Percentiles rank a stretch among this genome's conserved stretches.
Conservation (phyloP, 495 filamentous ascomycete genomes). For the Thermothielavioides terrestris region DNA sequence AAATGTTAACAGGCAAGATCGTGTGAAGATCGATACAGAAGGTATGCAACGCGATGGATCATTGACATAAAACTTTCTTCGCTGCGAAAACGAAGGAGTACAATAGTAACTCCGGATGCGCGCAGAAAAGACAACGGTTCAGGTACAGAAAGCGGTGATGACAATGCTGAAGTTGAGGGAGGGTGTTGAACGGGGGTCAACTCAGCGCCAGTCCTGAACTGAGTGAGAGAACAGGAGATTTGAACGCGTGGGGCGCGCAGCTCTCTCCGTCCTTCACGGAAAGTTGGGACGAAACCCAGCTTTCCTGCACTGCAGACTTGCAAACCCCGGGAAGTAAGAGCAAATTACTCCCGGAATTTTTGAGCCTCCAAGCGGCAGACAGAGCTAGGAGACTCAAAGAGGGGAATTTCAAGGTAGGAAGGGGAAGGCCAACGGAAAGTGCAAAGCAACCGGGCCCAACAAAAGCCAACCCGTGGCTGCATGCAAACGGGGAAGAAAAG, state of each 20-base stretch:
- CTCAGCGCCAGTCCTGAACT: not conserved
- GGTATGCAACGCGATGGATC: not conserved
- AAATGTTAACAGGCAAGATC: constrained; percentile 13
- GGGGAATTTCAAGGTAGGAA: not conserved
- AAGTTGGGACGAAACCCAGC: too few relatives aligned
- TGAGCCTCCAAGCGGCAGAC: not conserved
- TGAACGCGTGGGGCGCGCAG: not conserved
- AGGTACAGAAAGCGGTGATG: not conserved
- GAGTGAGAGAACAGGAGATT: not conserved
- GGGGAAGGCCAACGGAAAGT: not conserved
- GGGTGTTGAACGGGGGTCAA: not conserved
- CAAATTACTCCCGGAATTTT: not conserved
- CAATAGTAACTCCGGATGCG: not conserved
- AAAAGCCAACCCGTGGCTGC: not conserved
- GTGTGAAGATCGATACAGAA: constrained; percentile 1
- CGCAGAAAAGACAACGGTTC: not conserved
- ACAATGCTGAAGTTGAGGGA: not conserved
- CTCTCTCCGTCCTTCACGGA: not conserved
- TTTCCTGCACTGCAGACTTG: too few relatives aligned
- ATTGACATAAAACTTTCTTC: not conserved
- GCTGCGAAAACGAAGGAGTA: not conserved
- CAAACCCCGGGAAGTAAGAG: too few relatives aligned
- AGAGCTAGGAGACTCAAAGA: not conserved
- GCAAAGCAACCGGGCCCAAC: not conserved
- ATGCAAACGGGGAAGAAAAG: not conserved